Percentiles rank a stretch among this genome's conserved stretches.
Conservation (phyloP, 306 rosid species). For the Urtica urens region DNA sequence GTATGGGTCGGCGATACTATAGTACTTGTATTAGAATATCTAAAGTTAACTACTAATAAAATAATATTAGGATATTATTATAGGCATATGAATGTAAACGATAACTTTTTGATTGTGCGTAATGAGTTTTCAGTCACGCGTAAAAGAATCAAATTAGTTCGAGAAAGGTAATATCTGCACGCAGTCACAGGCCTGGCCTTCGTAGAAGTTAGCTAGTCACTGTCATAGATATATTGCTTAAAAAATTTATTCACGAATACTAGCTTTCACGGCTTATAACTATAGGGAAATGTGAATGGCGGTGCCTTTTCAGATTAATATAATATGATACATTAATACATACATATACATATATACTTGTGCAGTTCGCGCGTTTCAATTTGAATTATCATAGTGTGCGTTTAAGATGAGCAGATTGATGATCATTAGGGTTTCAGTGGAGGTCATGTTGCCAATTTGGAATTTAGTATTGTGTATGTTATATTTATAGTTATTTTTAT, state of each 20-base stretch:
- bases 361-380: too few relatives aligned
- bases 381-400: too few relatives aligned
- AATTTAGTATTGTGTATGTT: too few relatives aligned
- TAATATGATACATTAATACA: too few relatives aligned
- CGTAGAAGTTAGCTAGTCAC: slow-evolving; percentile 12
- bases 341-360: too few relatives aligned
- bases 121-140: slow-evolving; percentile 46
- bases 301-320: slow-evolving; percentile 22
- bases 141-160: slow-evolving; percentile 22
- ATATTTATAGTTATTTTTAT: too few relatives aligned
- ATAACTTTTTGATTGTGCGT: slow-evolving; percentile 13
- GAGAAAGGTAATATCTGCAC: slow-evolving; percentile 22
- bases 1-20: slow-evolving; percentile 19
- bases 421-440: not conserved
- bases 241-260: not conserved
- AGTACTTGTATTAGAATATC: slow-evolving; percentile 8
- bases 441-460: slow-evolving; percentile 7
- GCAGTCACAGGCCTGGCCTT: slow-evolving; percentile 19
- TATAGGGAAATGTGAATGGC: slow-evolving; percentile 37
- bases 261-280: slow-evolving; percentile 11
- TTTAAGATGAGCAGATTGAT: slow-evolving; percentile 3
- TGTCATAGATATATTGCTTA: not conserved
- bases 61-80: not conserved
- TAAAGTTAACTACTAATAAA: not conserved
- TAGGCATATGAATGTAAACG: slow-evolving; percentile 7